Conservation (phyloP, 192 early-diverging fungal genomes). For the Backusella psychrophila region DNA sequence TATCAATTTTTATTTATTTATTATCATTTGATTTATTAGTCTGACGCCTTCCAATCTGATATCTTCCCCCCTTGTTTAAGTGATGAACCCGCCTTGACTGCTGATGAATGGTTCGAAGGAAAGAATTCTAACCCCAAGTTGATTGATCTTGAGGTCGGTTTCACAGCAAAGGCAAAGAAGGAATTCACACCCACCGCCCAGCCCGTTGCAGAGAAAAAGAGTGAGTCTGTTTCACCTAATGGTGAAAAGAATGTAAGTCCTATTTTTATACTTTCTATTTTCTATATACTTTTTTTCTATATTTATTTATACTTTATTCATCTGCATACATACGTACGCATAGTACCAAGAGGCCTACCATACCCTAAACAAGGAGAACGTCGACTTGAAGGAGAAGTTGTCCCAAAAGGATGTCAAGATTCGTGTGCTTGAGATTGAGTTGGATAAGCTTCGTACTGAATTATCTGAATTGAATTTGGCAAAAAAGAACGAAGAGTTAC, state of each 20-base stretch:
- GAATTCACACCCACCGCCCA: constrained; percentile 78
- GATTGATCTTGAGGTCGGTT: constrained; percentile 70
- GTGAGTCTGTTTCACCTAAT: constrained; percentile 28
- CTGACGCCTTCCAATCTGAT: constrained; percentile 96
- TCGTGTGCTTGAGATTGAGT: constrained; percentile 74
- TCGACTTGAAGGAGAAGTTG: constrained; percentile 75
- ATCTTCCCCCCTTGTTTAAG: constrained; percentile 87
- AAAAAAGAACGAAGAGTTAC: constrained; percentile 21
- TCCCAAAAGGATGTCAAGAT: constrained; percentile 73
- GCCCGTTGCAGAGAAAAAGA: constrained; percentile 37
- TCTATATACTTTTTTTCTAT: constrained; percentile 9
- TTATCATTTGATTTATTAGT: constrained; percentile 42
- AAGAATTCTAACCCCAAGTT: constrained; percentile 80
- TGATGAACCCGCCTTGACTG: constrained; percentile 81
- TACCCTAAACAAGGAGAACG: constrained; percentile 74
- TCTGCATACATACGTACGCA: background rate
- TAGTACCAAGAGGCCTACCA: constrained; percentile 77
- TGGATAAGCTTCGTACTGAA: constrained; percentile 51
- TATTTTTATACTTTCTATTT: background rate
- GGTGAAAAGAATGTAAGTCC: constrained; percentile 55
- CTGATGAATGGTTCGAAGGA: constrained; percentile 90
- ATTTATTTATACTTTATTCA: background rate
- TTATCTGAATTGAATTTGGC: constrained; percentile 24
- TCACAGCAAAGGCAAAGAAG: constrained; percentile 60
- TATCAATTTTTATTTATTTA: background rate